Evolutionary conservation across 2,329 filamentous ascomycete species (phyloP), one percentile per base, ranked within the genome.

Genomic region (Fusarium concolor): DNA sequence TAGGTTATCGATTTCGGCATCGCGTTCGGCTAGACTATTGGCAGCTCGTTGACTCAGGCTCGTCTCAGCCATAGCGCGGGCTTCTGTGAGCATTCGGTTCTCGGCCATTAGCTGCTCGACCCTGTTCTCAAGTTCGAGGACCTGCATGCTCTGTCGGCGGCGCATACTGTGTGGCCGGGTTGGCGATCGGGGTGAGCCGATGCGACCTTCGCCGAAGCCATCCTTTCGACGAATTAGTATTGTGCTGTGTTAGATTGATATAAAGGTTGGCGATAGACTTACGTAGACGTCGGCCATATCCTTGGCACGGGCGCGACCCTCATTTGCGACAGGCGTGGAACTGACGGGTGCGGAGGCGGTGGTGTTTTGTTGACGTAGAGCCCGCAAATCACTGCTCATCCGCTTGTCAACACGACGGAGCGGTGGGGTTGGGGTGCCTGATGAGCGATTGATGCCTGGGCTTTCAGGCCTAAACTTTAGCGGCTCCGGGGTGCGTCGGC

Each of bases 111-210:
- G 85, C 79, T 95, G 91, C 72, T 97, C 93, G 73, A 99, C 87
- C 75, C 87, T 89, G 62, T 88, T 85, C 83, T 98, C 94, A 76
- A 99, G 89, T 75, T 99, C 95, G 64, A 98, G 89, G 55, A 95
- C 89, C 82, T 98, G 95, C 90, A 98, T 95, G 85, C 95, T 98
- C 81, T 97, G 96, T 77, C 95, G 92, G 77, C 95, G 94, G 74
- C 95, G 94, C 87, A 99, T 92, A 84, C 94, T 97, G 76, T 94
- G 93, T 74, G 96, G 94, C 80, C 95, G 90, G 72, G 93, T 97
- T 56, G 96, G 96, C 75, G 96, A 98, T 75, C 92, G 90, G 76
- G 95, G 94, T 78, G 94, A 97, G 77, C 90, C 90, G 77, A 92
- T 87, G 76, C 87, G 92, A 80, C 92, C 93, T 82, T 97, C 93